phyloP scores from a whole-genome alignment of 2,329 filamentous ascomycete species.

The Xylariaceae sp. region DNA sequence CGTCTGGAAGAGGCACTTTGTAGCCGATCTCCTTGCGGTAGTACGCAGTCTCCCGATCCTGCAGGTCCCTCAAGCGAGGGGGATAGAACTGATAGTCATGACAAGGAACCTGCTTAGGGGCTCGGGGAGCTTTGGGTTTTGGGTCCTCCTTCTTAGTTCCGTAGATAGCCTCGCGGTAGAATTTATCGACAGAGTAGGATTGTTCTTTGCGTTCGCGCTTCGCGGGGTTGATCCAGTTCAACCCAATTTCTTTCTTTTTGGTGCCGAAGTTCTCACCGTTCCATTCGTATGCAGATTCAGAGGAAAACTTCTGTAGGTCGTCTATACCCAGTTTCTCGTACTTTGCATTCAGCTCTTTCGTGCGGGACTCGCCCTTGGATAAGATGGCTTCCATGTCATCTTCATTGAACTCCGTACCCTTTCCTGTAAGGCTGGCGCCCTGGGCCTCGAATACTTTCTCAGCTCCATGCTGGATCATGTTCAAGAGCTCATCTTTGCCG shows the following conservation, averaged over 20 bases:
- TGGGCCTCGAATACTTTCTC: slow-evolving; percentile 84
- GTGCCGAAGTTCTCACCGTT: slow-evolving; percentile 95
- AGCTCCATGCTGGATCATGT: slow-evolving; percentile 99
- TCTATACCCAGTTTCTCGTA: slow-evolving; percentile 97
- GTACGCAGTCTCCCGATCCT: slow-evolving; percentile 93
- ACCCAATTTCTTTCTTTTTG: slow-evolving; percentile 85
- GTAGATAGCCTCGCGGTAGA: slow-evolving; percentile 88
- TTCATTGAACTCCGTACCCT: slow-evolving; percentile 67
- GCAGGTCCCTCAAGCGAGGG: slow-evolving; percentile 75
- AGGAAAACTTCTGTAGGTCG: slow-evolving; percentile 95
- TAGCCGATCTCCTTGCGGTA: slow-evolving; percentile 96
- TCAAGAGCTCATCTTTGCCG: slow-evolving; percentile 92
- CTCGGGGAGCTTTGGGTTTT: slow-evolving; percentile 92
- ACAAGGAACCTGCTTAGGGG: slow-evolving; percentile 86
- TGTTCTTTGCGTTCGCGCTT: slow-evolving; percentile 99
- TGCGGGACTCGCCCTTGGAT: slow-evolving; percentile 81
- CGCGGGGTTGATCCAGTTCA: slow-evolving; percentile 96
- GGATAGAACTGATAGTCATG: slow-evolving; percentile 99
- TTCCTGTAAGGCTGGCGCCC: slow-evolving; percentile 60
- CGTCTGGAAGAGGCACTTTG: slow-evolving; percentile 86
- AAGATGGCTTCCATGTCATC: slow-evolving; percentile 90
- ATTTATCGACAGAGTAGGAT: slow-evolving; percentile 97
- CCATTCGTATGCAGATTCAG: slow-evolving; percentile 98
- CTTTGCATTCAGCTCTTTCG: slow-evolving; percentile 84
- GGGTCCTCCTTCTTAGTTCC: slow-evolving; percentile 72